These are phyloP conservation scores for Porcisia hertigi DNA, from an alignment of 208 protist species.

Conservation along the genomic window DNA sequence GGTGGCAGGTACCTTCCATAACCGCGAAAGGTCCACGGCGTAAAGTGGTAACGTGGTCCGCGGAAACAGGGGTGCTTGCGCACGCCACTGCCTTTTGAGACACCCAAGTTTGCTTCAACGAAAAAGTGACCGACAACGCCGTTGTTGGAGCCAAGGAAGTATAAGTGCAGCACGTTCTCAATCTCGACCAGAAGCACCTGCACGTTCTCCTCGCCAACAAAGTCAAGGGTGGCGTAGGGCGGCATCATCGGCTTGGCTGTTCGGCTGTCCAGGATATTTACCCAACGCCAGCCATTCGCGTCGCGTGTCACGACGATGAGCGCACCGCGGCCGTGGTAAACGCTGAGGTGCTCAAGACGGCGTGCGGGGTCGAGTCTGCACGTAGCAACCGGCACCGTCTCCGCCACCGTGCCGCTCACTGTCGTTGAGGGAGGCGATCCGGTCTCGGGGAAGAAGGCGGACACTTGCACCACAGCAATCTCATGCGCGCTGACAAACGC, in stretches of 20 bases:
- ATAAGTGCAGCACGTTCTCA: conserved; percentile 71
- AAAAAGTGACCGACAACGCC: conserved; percentile 70
- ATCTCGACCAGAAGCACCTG: conserved; percentile 58
- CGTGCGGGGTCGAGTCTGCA: conserved; percentile 48
- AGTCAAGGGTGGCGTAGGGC: conserved; percentile 66
- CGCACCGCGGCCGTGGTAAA: conserved; percentile 50
- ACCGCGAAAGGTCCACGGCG: conserved; percentile 62
- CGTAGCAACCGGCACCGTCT: conserved; percentile 22
- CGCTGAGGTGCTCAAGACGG: conserved; percentile 57
- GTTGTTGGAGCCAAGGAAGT: conserved; percentile 63
- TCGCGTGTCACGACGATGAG: conserved; percentile 76
- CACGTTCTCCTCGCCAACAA: conserved; percentile 65
- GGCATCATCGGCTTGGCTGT: conserved; percentile 61
- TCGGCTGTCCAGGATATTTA: conserved; percentile 76
- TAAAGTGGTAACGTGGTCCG: conserved; percentile 36
- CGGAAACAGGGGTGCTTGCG: conserved; percentile 41
- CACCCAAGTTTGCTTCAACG: conserved; percentile 51
- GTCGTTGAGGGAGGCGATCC: conserved; percentile 1
- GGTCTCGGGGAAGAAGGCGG: conserved; percentile 26
- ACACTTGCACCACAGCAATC: conserved; percentile 50
- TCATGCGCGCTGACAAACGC: conserved; percentile 44
- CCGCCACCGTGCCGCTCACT: conserved; percentile 3
- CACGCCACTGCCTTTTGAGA: conserved; percentile 39
- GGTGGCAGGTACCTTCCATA: conserved; percentile 69
- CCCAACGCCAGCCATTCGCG: conserved; percentile 79